Evolutionary conservation across 2,329 filamentous ascomycete genomes (phyloP), one percentile per base, ranked within the genome.

Genomic region (Penicillium thymicola): DNA sequence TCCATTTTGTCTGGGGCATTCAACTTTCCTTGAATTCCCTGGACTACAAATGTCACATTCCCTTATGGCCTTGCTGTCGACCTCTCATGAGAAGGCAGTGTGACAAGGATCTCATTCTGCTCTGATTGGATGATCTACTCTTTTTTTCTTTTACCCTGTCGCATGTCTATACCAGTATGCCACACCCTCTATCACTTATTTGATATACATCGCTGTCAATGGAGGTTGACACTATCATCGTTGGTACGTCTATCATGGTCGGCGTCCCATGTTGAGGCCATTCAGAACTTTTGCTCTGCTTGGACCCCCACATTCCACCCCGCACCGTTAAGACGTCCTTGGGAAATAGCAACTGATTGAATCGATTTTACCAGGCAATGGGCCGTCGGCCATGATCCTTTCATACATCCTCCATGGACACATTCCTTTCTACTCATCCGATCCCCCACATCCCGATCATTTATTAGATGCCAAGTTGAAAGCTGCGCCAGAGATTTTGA

Each of bases 341-440:
- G 13, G 9, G 37, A 36, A 38, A 28, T 30, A 13, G 52, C 18
- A 27, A 36, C 46, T 55, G 27, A 55, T 51, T 40, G 23, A 36
- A 30, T 9, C 16, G 14, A 18, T n/a, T 18, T 37, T 36, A 57
- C 40, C 61, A 85, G 84, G 84, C 66, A 85, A 84, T 67, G 84
- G 84, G 54, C 84, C 84, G 44, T 83, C 84, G 49, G 81, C 84
- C 50, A 77, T 86, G 72, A 82, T 85, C 62, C 76, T 86, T 36
- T 85, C 82, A 44, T 86, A 83, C 68, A 84, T 86, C 42, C 78
- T 86, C 28, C 83, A 86, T 70, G 84, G 84, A 37, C 76, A 85
- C 65, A 75, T 85, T 51, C 84, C 84, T 5, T 80, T 78, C 65
- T 86, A 86, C 64, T 71, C 77, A 37, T 71, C 77, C 3, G 63